These are phyloP conservation scores for Hymenoscyphus fructigenus DNA, from an alignment of 2,329 filamentous ascomycete species.

Conservation along the genomic window DNA sequence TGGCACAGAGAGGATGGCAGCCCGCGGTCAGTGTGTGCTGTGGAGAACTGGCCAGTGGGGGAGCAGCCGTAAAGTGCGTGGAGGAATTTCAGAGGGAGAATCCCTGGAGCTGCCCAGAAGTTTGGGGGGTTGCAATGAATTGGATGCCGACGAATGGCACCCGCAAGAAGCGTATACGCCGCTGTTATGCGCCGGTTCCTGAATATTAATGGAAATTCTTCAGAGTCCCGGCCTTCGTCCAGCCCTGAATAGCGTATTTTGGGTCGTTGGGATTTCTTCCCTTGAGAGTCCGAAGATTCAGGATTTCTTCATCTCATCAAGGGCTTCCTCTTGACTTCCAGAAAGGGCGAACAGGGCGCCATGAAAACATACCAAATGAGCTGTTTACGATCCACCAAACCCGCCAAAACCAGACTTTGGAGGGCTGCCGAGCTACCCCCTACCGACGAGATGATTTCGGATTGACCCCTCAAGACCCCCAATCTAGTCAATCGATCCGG, in stretches of 20 bases:
- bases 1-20: neutral
- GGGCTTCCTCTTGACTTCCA: neutral
- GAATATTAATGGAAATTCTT: neutral
- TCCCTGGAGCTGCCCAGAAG: neutral
- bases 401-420: neutral
- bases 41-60: neutral
- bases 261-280: neutral
- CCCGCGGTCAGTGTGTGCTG: neutral
- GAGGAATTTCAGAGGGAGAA: neutral
- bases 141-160: neutral
- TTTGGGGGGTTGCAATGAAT: neutral
- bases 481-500: neutral
- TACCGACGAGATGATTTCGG: neutral
- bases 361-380: neutral
- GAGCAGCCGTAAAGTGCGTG: neutral
- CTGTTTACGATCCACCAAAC: neutral
- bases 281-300: neutral
- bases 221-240: neutral
- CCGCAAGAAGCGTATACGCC: neutral
- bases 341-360: neutral
- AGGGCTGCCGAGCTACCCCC: neutral
- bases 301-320: neutral
- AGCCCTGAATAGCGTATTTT: neutral
- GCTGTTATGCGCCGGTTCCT: constrained; percentile 1
- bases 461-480: neutral